Evolutionary conservation across 371 early-diverging fungal genomes (phyloP), one percentile per base, ranked within the genome.

Genomic region (Phascolomyces articulosus): DNA sequence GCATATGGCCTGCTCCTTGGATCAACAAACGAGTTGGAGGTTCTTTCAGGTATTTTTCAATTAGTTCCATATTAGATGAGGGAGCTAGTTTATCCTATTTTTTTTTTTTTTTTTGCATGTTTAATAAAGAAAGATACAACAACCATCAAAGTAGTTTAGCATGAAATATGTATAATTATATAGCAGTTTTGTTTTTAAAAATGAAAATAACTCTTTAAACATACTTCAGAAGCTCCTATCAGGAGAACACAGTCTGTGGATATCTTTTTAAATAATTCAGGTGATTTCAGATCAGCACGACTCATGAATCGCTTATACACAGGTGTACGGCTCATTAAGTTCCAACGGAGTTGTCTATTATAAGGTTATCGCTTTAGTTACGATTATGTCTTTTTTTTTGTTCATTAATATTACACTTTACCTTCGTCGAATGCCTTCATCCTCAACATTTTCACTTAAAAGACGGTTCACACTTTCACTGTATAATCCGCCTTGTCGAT

Each of bases 381-480:
- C n/a, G 2, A 9, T 34, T 11, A 34, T 34, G 9, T 0, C 21
- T 49, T 10, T 49, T 7, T 51, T 24, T 23, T 10, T 51, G 15
- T 44, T 44, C 8, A 4, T n/a, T 44, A 44, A 13, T 44, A 13
- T 34, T 34, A 6, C 11, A 9, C 11, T 34, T 34, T 67, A 71
- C 72, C 63, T 47, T 70, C 72, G 55, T 38, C 86, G 64, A 26
- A 85, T 56, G 2, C 69, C 71, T 23, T 68, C 71, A 18, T 78
- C 67, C 20, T 82, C 34, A 2, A 9, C 78, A 26, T 71, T 72
- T 13, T 44, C 51, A 16, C 83, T 78, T 24, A 90, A 59, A 44
- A 86, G 70, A n/a, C 91, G 78, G 41, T 78, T 74, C 0, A 91
- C 89, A 29, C 86, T 86, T 59, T 68, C 66, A 24, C 89, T 88